Evolutionary conservation across 495 filamentous ascomycete genomes (phyloP), one percentile per base, ranked within the genome.

Genomic region (Antarctomyces pellizariae): DNA sequence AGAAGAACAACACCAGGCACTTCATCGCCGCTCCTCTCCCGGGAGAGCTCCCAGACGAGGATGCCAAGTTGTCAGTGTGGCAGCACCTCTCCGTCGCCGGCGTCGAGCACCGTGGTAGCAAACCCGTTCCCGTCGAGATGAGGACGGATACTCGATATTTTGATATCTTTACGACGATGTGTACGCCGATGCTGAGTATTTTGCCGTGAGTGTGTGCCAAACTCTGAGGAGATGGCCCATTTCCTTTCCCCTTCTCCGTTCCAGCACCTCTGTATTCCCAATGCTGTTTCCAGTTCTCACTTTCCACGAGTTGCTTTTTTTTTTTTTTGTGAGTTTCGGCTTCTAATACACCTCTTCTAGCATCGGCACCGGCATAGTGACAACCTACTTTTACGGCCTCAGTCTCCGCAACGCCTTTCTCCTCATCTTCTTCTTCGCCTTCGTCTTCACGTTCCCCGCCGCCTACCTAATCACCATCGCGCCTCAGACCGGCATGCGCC

Each of bases 321-420:
- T n/a, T n/a, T n/a, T n/a, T n/a, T n/a, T n/a, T n/a, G n/a, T n/a
- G n/a, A n/a, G n/a, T n/a, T n/a, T n/a, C n/a, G n/a, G 32, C 44
- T 49, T 31, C 46, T 31, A 16, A 35, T 27, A 17, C 4, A 32
- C 31, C n/a, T n/a, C n/a, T 13, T 19, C 25, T 13, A 60, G 57
- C 3, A 62, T 67, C 28, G 61, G 58, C 2, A 63, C 61, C 11
- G 61, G 62, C 20, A 58, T 67, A 50, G 43, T 64, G 4, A 60
- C 59, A 1, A 57, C 55, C 3, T 40, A 49, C 3, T 30, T 40
- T 1, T 63, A 55, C 34, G 55, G 52, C 0, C 41, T 67, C 30
- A 39, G 45, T 13, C 44, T 67, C 3, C 35, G 57, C 13, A 55
- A 64, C 27, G 41, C 48, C 16, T 32, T 53, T 1, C 32, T 67